Conservation (phyloP, 371 early-diverging fungal species). For the Parasitella parasitica region DNA sequence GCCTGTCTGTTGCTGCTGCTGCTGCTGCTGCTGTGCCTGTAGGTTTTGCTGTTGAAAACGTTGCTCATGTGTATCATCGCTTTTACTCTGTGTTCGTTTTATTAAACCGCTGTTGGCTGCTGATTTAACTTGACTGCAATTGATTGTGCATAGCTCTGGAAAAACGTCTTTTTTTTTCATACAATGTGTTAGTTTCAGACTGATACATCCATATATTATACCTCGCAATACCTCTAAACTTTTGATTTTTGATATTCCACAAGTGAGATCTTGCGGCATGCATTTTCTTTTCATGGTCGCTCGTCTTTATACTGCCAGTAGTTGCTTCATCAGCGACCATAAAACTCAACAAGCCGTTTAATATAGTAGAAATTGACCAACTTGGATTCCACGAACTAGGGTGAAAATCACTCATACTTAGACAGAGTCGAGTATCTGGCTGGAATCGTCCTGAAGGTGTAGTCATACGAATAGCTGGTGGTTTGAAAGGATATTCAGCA, state of each 20-base stretch:
- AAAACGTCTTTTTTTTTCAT: conserved; percentile 70
- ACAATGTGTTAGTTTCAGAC: too few relatives aligned
- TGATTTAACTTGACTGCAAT: conserved; percentile 12
- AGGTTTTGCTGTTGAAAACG: neutral
- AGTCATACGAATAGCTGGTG: conserved; percentile 93
- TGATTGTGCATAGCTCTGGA: conserved; percentile 71
- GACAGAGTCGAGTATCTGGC: conserved; percentile 87
- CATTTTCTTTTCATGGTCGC: conserved; percentile 72
- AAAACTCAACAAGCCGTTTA: conserved; percentile 92
- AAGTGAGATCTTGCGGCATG: conserved; percentile 79
- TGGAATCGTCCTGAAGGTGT: conserved; percentile 92
- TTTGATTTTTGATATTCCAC: conserved; percentile 71
- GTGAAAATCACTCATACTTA: conserved; percentile 95
- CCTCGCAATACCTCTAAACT: conserved; percentile 79
- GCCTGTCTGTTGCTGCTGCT: conserved; percentile 14
- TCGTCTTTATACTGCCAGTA: conserved; percentile 87
- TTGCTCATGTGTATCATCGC: neutral
- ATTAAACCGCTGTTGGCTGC: neutral
- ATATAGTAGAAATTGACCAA: conserved; percentile 94
- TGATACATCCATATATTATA: too few relatives aligned
- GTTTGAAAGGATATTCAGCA: conserved; percentile 94
- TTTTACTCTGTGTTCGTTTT: neutral
- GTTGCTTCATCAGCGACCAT: conserved; percentile 90
- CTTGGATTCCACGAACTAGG: conserved; percentile 95
- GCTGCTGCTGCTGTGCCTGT: conserved; percentile 20